Percentiles rank a stretch among this genome's conserved stretches.
Evolutionary conservation across 441 rosid species (phyloP).

Genomic region (Aleurites moluccanus): DNA sequence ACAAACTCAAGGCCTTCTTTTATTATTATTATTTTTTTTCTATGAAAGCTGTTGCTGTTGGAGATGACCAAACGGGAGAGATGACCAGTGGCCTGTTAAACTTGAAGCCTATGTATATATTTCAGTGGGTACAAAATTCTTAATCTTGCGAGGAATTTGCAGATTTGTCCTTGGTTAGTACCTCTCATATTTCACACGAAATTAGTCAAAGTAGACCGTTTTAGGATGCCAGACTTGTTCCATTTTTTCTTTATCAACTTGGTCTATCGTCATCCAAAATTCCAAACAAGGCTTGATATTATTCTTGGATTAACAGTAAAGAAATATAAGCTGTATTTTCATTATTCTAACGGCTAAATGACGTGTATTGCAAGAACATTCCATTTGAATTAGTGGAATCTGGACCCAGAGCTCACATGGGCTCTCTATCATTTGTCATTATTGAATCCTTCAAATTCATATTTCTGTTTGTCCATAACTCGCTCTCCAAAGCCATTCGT

Average conservation of each 20-base stretch:
- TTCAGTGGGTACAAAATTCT: background rate
- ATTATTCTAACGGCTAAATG: conserved; percentile 33
- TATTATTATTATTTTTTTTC: too few species aligned
- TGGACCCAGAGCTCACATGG: conserved; percentile 23
- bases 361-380: background rate
- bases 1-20: background rate
- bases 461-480: background rate
- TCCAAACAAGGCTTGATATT: background rate
- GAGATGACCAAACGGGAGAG: background rate
- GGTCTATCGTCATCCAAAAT: background rate
- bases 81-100: too few species aligned
- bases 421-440: background rate
- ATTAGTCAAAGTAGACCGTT: background rate
- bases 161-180: too few species aligned
- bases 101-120: background rate
- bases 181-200: too few species aligned
- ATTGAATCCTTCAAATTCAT: background rate
- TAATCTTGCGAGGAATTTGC: background rate
- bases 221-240: background rate
- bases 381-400: conserved; percentile 10
- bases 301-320: background rate
- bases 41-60: too few species aligned
- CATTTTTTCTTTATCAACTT: background rate
- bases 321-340: background rate
- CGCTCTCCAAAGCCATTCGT: background rate